Evolutionary conservation across 225 moss, liverwort and hornwort species (phyloP).

Genomic region (Bryoerythrophyllum caledonicum): DNA sequence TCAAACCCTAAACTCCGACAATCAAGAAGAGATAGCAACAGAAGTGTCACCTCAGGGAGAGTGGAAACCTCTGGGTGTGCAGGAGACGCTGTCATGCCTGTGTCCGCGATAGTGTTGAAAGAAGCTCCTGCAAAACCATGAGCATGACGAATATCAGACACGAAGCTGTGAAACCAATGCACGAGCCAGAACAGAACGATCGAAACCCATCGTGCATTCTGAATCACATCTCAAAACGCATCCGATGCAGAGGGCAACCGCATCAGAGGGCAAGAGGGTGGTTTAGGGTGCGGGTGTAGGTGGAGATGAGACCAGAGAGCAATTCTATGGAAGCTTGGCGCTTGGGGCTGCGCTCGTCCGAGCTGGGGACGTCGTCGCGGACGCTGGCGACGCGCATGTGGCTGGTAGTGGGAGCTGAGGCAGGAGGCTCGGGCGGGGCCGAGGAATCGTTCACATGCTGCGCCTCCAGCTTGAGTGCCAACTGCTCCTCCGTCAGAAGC

Average conservation of each 20-base stretch:
- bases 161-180: background rate
- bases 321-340: slow-evolving; percentile 47
- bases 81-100: slow-evolving; percentile 27
- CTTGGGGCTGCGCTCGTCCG: slow-evolving; percentile 53
- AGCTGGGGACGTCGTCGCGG: slow-evolving; percentile 40
- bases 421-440: slow-evolving; percentile 13
- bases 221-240: background rate
- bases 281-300: background rate
- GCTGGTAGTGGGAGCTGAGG: slow-evolving; percentile 8
- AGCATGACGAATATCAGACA: background rate
- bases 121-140: slow-evolving; percentile 33
- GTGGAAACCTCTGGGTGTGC: slow-evolving; percentile 1
- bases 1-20: background rate
- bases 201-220: background rate
- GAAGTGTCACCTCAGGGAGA: slow-evolving; percentile 45
- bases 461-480: slow-evolving; percentile 43
- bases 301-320: slow-evolving; percentile 16
- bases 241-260: background rate
- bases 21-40: background rate
- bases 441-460: slow-evolving; percentile 47
- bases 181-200: background rate
- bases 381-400: slow-evolving; percentile 56
- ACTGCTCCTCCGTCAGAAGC: slow-evolving; percentile 77
- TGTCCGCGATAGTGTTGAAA: slow-evolving; percentile 26
- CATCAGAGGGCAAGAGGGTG: background rate